A percentile compares a stretch with the other conserved stretches of the same genome.
Evolutionary conservation across 306 rosid genomes (phyloP).

Genomic region (Carpinus viminea): DNA sequence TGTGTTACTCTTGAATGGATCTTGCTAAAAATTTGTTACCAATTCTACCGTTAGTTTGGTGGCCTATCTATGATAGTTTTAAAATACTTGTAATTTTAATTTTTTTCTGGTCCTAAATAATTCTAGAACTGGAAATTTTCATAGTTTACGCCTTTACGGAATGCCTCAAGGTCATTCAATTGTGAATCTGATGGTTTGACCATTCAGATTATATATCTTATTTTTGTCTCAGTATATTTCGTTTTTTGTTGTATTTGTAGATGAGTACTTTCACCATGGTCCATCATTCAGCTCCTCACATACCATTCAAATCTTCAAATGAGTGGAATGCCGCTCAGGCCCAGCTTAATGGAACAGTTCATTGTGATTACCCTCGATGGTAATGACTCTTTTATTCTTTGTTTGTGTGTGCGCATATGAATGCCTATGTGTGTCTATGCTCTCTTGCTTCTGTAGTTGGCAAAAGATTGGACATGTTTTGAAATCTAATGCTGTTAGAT

Average conservation of each 20-base stretch:
- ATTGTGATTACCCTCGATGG: constrained; percentile 93
- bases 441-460: constrained; percentile 21
- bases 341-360: constrained; percentile 95
- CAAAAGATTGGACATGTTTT: constrained; percentile 9
- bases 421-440: constrained; percentile 10
- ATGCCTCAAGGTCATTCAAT: constrained; percentile 19
- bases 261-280: constrained; percentile 99
- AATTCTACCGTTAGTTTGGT: neutral
- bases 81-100: neutral
- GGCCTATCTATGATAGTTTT: neutral
- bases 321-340: constrained; percentile 97
- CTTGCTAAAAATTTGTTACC: no score
- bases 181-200: constrained; percentile 5
- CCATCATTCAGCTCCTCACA: constrained; percentile 96
- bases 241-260: constrained; percentile 39
- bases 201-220: neutral
- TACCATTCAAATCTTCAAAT: constrained; percentile 84
- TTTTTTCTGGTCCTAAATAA: neutral
- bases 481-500: constrained; percentile 5
- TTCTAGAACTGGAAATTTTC: neutral
- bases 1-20: neutral
- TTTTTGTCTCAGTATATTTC: constrained; percentile 28
- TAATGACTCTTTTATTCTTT: constrained; percentile 37
- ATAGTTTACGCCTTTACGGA: neutral
- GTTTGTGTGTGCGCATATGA: constrained; percentile 14